Base-by-base conservation (phyloP, 495 filamentous ascomycete genomes). In the Pseudotulostoma volvatum region DNA sequence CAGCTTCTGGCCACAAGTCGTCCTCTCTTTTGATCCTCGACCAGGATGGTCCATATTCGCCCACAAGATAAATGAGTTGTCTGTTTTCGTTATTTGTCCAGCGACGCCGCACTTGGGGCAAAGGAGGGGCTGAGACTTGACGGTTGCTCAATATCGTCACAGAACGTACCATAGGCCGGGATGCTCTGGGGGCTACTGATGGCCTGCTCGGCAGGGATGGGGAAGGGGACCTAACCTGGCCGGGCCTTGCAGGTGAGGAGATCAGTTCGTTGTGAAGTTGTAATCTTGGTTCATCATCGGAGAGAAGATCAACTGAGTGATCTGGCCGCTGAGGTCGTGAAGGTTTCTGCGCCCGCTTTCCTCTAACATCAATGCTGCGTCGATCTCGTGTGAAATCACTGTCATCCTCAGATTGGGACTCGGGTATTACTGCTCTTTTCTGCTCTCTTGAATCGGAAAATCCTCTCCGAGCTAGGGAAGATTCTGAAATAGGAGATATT, bases 21-120 rank as follows among this genome's bases (percentile, higher is more conserved):
- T 65, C 59, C 30, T 53, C 34, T 2, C 33, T n/a, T 1, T 50
- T 42, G 18, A 65, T 58, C 4, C 37, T 13, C 7, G 50, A 31
- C 61, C 59, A 63, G 3, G 19, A 25, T 7, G 23, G 43, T 1
- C 51, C 52, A 18, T 45, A 31, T 25, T 44, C 14, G 11, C 35
- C 37, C 16, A 62, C 47, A 3, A 61, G 34, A 1, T 46, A 34
- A 9, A 58, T 34, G 1, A 64, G 45, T 8, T 57, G 49, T 3
- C 45, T 20, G 18, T 59, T 50, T 47, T 64, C 57, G 2, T 32
- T 37, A 1, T 21, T 11, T 14, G 49, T 43, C 53, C 50, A 43
- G 19, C 37, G 44, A 34, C 45, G 11, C 9, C 43, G 32, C 11
- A 23, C 17, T 38, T 46, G 21, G 17, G 28, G 9, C 11, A 13